Conservation (phyloP, 768 basidiomycete genomes). For the Crepidotus variabilis region DNA sequence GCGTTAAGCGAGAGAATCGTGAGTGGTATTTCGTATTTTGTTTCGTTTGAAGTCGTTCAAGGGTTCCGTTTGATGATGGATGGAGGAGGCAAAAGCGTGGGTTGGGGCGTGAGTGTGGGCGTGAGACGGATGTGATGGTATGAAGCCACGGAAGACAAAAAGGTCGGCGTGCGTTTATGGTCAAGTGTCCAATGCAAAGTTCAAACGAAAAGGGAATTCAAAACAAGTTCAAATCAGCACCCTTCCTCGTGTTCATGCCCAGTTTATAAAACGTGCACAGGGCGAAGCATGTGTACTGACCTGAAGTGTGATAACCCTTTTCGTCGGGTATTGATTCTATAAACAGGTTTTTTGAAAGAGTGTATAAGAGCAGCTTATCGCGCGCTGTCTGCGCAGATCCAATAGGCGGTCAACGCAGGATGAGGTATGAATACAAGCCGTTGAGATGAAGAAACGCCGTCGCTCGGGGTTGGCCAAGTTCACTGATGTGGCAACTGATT, state of each 20-base stretch:
- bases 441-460: not conserved
- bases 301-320: not conserved
- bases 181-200: not conserved
- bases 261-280: not conserved
- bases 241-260: not conserved
- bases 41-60: not conserved
- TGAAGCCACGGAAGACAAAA: not conserved
- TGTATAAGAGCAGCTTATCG: not conserved
- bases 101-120: not conserved
- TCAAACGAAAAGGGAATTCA: not conserved
- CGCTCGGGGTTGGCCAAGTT: too few relatives aligned
- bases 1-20: not conserved
- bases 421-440: not conserved
- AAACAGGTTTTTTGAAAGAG: not conserved
- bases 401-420: not conserved
- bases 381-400: not conserved
- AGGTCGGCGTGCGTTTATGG: not conserved
- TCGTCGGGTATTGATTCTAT: not conserved
- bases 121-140: not conserved
- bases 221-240: not conserved
- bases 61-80: conserved; percentile 9
- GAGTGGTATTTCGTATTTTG: not conserved
- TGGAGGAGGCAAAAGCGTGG: not conserved
- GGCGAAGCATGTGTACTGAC: not conserved
- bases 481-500: too few relatives aligned